Percentiles rank a stretch among this genome's conserved stretches.
These are phyloP conservation scores for Rhodamnia argentea DNA, from an alignment of 345 rosid genomes.

Conservation along the genomic window DNA sequence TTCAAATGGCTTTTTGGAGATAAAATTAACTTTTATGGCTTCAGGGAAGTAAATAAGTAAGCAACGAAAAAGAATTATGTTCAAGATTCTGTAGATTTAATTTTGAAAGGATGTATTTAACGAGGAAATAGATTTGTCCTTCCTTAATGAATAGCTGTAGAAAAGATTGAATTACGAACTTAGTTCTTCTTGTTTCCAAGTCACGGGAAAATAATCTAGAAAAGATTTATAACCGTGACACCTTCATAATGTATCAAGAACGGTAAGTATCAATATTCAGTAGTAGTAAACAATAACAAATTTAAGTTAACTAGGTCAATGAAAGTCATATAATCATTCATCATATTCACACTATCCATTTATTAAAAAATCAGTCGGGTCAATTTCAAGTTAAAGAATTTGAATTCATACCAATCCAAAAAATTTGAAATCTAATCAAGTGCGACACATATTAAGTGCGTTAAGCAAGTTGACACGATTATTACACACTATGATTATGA, in stretches of 20 bases:
- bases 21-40: not conserved
- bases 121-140: not conserved
- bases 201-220: not conserved
- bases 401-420: not conserved
- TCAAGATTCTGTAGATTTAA: not conserved
- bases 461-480: not conserved
- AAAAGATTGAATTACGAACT: not conserved
- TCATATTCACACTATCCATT: not conserved
- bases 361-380: not conserved
- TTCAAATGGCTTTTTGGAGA: not conserved
- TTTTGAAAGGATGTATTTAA: not conserved
- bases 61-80: not conserved
- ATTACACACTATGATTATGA: not conserved
- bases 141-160: not conserved
- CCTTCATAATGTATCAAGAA: not conserved
- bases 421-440: not conserved
- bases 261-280: not conserved
- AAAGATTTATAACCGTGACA: not conserved
- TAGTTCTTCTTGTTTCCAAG: not conserved
- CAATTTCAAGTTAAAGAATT: not conserved
- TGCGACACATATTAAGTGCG: not conserved
- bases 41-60: not conserved
- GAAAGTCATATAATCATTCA: not conserved
- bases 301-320: not conserved
- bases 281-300: not conserved